Conservation (phyloP, 768 basidiomycete genomes). For the Rhodocollybia butyracea region DNA sequence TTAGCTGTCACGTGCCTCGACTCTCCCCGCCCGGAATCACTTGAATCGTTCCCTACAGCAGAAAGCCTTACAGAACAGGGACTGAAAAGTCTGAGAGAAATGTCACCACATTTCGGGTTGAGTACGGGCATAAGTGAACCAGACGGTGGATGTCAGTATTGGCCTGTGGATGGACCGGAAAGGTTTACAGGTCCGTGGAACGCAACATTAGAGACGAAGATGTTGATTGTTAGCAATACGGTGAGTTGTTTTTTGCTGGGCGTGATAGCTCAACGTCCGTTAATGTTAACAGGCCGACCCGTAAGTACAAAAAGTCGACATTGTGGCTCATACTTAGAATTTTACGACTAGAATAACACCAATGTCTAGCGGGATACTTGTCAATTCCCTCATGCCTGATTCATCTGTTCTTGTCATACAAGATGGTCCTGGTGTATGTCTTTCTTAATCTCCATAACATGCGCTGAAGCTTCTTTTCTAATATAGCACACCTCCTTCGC, state of each 20-base stretch:
- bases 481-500: constrained; percentile 8
- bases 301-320: not conserved
- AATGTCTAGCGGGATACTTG: constrained; percentile 15
- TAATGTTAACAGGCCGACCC: constrained; percentile 7
- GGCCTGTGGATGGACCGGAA: constrained; percentile 20
- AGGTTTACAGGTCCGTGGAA: constrained; percentile 26
- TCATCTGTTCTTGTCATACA: constrained; percentile 20
- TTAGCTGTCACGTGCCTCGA: constrained; percentile 21
- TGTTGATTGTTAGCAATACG: constrained; percentile 26
- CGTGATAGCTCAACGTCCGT: not conserved
- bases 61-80: constrained; percentile 12
- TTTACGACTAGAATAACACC: constrained; percentile 17
- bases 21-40: constrained; percentile 13
- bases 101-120: constrained; percentile 20
- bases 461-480: not conserved
- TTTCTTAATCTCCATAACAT: not conserved
- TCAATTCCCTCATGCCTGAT: constrained; percentile 22
- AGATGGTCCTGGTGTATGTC: constrained; percentile 12
- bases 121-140: constrained; percentile 17
- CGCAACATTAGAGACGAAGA: constrained; percentile 20
- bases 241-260: constrained; percentile 13
- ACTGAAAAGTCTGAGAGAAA: constrained; percentile 7
- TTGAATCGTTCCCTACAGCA: constrained; percentile 8
- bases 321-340: not conserved
- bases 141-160: constrained; percentile 22